Percentiles rank a stretch among this genome's conserved stretches.
Evolutionary conservation across 352 stramenopile genomes (phyloP).

Genomic region (Phytopythium oedochilum): DNA sequence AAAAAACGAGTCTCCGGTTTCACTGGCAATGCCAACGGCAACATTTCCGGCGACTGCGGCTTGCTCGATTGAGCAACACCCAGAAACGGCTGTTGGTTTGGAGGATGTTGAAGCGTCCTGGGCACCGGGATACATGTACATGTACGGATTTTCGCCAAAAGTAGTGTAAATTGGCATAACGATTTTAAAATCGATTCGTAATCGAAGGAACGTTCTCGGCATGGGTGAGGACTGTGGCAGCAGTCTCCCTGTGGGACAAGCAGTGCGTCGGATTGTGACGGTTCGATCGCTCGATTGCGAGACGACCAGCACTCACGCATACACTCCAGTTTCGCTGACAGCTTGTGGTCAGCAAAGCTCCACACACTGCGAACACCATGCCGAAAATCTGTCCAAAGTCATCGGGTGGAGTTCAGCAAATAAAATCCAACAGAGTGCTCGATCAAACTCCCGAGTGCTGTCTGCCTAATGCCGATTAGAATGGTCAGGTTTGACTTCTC

Average conservation of each 20-base stretch:
- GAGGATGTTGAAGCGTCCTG: too few species aligned
- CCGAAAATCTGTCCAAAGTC: too few species aligned
- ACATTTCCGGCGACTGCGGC: too few species aligned
- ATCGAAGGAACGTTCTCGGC: constrained; percentile 1
- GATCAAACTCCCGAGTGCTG: background rate
- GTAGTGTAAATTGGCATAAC: too few species aligned
- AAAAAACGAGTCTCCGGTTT: too few species aligned
- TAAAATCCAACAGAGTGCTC: background rate
- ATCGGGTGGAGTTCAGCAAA: too few species aligned
- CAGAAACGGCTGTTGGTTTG: too few species aligned
- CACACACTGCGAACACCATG: background rate
- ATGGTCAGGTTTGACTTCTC: background rate
- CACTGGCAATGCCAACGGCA: too few species aligned
- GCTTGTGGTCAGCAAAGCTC: background rate
- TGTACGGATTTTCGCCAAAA: too few species aligned
- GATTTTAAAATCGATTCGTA: too few species aligned
- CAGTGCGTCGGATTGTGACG: background rate
- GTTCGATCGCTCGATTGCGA: background rate
- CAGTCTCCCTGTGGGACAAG: background rate
- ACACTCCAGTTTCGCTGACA: background rate
- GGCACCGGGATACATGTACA: too few species aligned
- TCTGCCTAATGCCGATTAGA: background rate
- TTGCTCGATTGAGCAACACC: too few species aligned
- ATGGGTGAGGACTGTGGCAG: background rate
- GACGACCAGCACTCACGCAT: background rate